Base-by-base conservation (phyloP, 208 protist genomes). In the Leishmania aethiopica region DNA sequence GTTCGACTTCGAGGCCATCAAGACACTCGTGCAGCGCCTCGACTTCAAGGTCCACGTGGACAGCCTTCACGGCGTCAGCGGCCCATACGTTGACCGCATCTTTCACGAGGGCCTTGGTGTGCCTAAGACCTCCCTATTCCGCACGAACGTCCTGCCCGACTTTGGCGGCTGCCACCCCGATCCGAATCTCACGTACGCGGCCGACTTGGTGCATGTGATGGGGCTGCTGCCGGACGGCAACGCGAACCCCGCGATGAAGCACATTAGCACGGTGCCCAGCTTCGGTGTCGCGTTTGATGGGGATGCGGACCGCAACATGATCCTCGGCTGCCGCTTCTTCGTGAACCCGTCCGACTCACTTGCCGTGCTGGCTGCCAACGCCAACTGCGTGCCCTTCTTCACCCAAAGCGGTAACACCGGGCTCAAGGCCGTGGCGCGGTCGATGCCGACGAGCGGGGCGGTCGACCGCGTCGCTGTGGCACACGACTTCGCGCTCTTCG, bases 291-390 rank as follows among this genome's bases (percentile, higher is more conserved):
- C 99, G 53, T 98, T 95, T 51, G 99, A 99, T 89, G 99, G 99
- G 64, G 99, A 99, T 86, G 98, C 94, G 7, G 99, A 99, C 83
- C 90, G 99, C 47, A 99, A 99, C 89, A 99, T 99, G 98, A 95
- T 99, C 59, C 90, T 99, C 25, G 99, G 99, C 35, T 70, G 87
- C 5, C 82, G 92, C 37, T 99, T 99, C 87, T 99, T 99, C 84
- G 96, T 99, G 35, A 99, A 97, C 79, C 99, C 99, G 10, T 99
- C 96, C 3, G 99, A 99, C 86, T 99, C 97, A 11, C 88, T 99
- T 37, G 99, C 99, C 8, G 89, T 99, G 69, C 96, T 99, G 71
- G 98, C 97, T 22, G 96, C 96, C 45, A 96, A 99, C 86, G 93
- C 93, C 25, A 85, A 95, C 59, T 84, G 82, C 69, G 98, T 99